Percentiles rank a stretch among this genome's conserved stretches.
These are phyloP conservation scores for Rhizopogon vinicolor DNA, from an alignment of 768 basidiomycete species.

Conservation along the genomic window DNA sequence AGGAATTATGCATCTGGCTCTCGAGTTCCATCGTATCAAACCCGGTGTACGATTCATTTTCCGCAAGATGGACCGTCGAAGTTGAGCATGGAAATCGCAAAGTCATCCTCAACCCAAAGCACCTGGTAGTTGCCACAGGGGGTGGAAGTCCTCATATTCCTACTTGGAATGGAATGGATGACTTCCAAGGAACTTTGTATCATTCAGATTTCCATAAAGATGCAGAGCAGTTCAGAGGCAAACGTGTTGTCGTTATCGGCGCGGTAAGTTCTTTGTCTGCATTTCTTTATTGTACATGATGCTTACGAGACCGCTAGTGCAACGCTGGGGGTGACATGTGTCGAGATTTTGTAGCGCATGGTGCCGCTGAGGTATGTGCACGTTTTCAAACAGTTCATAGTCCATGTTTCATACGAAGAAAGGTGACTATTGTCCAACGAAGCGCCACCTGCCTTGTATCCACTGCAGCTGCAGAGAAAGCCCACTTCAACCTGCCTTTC, in stretches of 20 bases:
- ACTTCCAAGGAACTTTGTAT: conserved; percentile 43
- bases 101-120: background rate
- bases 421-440: background rate
- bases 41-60: conserved; percentile 2
- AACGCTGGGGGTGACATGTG: background rate
- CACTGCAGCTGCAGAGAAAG: too few relatives aligned
- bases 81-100: background rate
- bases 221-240: conserved; percentile 43
- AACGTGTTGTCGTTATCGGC: conserved; percentile 59
- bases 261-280: background rate
- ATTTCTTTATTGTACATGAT: background rate
- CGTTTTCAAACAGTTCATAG: background rate
- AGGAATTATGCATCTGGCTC: conserved; percentile 57
- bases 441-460: too few relatives aligned
- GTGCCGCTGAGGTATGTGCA: background rate
- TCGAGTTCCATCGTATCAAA: conserved; percentile 32
- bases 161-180: conserved; percentile 27
- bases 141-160: background rate
- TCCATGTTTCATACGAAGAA: background rate
- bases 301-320: background rate
- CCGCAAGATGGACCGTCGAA: background rate
- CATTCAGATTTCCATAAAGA: conserved; percentile 47
- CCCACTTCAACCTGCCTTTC: too few relatives aligned
- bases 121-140: background rate
- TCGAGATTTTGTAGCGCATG: background rate